Percentiles rank a stretch among this genome's conserved stretches.
Conservation (phyloP, 495 filamentous ascomycete genomes). For the Aspergillus panamensis region DNA sequence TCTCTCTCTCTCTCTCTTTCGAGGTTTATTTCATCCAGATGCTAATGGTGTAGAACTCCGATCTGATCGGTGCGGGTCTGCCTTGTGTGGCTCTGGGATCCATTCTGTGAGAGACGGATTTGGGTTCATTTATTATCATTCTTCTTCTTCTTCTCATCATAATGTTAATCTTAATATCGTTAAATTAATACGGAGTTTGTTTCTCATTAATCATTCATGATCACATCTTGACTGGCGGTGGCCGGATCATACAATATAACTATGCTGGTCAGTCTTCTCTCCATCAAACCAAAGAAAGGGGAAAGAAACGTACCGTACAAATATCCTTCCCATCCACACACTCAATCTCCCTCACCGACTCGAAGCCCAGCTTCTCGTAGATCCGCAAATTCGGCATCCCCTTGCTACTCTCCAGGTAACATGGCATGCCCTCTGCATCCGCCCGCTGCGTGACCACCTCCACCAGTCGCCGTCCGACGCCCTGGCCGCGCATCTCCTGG, state of each 20-base stretch:
- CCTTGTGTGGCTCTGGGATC: conserved; percentile 50
- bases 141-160: not conserved
- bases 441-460: conserved; percentile 54
- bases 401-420: conserved; percentile 64
- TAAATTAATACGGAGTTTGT: not conserved
- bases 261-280: conserved; percentile 11
- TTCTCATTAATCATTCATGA: not conserved
- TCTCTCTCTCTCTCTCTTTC: not conserved
- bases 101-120: conserved; percentile 29
- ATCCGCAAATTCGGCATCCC: conserved; percentile 61
- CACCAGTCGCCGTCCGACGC: conserved; percentile 58
- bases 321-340: conserved; percentile 55
- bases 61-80: conserved; percentile 45
- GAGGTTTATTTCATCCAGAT: not conserved
- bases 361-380: conserved; percentile 64
- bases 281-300: not conserved
- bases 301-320: conserved; percentile 32
- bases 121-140: not conserved
- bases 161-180: not conserved
- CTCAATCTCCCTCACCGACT: conserved; percentile 56
- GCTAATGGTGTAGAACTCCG: conserved; percentile 25
- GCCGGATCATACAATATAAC: conserved; percentile 32
- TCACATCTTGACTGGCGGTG: conserved; percentile 22
- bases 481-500: conserved; percentile 54
- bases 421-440: conserved; percentile 55